Base-by-base conservation (phyloP, 2,329 filamentous ascomycete genomes). In the Xylariales sp. region DNA sequence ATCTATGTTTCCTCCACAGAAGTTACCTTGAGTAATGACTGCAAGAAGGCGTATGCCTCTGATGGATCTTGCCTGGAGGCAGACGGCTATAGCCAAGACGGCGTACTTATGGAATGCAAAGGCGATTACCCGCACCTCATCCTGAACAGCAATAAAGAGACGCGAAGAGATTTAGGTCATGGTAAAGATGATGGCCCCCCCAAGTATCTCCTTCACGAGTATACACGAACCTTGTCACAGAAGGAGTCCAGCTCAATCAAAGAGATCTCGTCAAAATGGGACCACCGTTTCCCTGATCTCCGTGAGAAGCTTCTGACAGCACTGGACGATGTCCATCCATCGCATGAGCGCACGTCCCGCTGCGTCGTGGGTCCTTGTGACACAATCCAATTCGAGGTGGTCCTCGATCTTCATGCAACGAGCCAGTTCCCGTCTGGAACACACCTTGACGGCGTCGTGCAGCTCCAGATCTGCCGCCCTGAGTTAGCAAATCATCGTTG, bases 351-450 rank as follows among this genome's bases (percentile, higher is more conserved):
- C n/a, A 54, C 51, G 18, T 58, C 56, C 4, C 53, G 56, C 5
- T 60, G 56, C 29, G 56, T 60, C 6, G 49, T 59, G 18, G 56
- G 56, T 4, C 71, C 70, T 25, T 75, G 77, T 42, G 71, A 75
- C 44, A 70, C 81, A 24, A 62, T 83, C 44, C 77, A 83, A 59
- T 77, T 82, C 64, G 76, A 80, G 43, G 69, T 75, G 5, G 76
- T 76, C 1, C 66, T 83, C 6, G 72, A 80, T 44, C 57, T 82
- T 3, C 74, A 78, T 51, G 67, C 77, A 44, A 70, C 71, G 31
- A 69, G 68, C 47, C 69, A 71, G 40, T 78, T 81, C 49, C 77
- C 77, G 4, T 61, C 67, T 10, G 72, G 75, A n/a, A 76, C 77
- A 5, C 74, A 79, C 51, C 69, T 83, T 39, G 70, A 76, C 44